Evolutionary conservation across 2,329 filamentous ascomycete species (phyloP).

Genomic region (Monilinia fructigena): DNA sequence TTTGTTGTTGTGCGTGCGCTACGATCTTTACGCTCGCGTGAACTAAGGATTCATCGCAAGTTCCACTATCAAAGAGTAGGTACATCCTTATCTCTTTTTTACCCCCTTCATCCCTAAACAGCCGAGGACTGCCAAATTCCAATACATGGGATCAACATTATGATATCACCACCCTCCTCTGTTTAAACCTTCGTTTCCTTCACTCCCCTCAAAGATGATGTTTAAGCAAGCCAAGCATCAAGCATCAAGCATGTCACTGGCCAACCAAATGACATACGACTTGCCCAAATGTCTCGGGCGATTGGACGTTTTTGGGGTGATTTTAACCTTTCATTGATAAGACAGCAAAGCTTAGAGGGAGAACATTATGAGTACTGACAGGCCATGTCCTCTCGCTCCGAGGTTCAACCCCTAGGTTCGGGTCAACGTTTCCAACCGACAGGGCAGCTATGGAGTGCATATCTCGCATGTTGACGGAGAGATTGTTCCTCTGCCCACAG

Average conservation of each 20-base stretch:
- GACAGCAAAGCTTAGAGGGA: constrained; percentile 3
- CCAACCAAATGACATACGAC: constrained; percentile 8
- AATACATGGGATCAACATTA: constrained; percentile 2
- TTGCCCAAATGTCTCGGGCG: constrained; percentile 14
- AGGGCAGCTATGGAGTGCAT: constrained; percentile 2
- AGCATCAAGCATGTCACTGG: constrained; percentile 16
- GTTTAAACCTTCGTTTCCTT: not conserved
- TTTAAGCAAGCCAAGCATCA: constrained; percentile 14
- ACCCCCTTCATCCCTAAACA: not conserved
- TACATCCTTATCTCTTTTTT: not conserved
- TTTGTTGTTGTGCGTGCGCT: not conserved
- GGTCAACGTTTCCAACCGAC: not conserved
- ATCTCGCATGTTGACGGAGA: not conserved
- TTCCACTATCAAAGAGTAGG: not conserved
- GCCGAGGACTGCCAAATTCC: not conserved
- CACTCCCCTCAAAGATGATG: not conserved
- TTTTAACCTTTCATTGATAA: constrained; percentile 7
- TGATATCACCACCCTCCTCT: constrained; percentile 8
- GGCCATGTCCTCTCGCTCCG: constrained; percentile 7
- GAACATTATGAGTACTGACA: constrained; percentile 1
- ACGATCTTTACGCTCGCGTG: not conserved
- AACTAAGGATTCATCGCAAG: not conserved
- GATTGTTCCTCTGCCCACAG: not conserved
- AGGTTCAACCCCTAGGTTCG: not conserved
- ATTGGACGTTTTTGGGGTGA: constrained; percentile 6